Conservation (phyloP, 2,329 filamentous ascomycete genomes). For the Ascocoryne sarcoides region DNA sequence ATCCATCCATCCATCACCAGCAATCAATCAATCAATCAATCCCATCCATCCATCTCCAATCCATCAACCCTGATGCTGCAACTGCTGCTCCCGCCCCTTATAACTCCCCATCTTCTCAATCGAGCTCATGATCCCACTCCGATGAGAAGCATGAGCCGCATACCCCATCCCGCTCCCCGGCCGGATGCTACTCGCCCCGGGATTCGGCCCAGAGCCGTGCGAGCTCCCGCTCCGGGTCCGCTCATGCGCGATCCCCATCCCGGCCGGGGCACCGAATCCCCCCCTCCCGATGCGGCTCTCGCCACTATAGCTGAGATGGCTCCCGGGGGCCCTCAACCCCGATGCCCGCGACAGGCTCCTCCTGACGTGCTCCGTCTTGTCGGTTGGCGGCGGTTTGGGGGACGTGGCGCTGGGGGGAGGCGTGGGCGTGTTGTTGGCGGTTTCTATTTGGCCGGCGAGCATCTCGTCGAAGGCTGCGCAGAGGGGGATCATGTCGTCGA, state of each 20-base stretch:
- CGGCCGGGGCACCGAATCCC: slow-evolving; percentile 19
- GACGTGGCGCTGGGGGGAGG: not conserved
- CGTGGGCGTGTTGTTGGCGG: not conserved
- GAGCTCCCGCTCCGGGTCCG: slow-evolving; percentile 32
- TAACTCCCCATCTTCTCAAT: slow-evolving; percentile 81
- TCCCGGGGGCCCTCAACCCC: slow-evolving; percentile 53
- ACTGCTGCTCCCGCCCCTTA: slow-evolving; percentile 24
- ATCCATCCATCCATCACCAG: too few species aligned
- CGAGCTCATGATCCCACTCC: slow-evolving; percentile 72
- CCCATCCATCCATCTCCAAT: too few species aligned
- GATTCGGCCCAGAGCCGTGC: slow-evolving; percentile 20
- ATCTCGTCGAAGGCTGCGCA: slow-evolving; percentile 34
- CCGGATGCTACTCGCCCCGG: slow-evolving; percentile 26
- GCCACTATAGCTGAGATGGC: slow-evolving; percentile 29
- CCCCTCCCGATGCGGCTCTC: slow-evolving; percentile 39
- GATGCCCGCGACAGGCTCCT: slow-evolving; percentile 47
- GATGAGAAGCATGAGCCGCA: slow-evolving; percentile 6
- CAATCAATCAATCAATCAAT: too few species aligned
- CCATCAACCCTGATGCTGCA: too few species aligned
- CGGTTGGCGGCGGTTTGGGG: not conserved
- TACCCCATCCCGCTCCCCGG: slow-evolving; percentile 30
- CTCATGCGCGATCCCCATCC: slow-evolving; percentile 11
- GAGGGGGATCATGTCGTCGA: slow-evolving; percentile 78
- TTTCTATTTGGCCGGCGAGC: slow-evolving; percentile 23
- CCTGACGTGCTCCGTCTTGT: slow-evolving; percentile 37